These are phyloP conservation scores for Stentor coeruleus DNA, from an alignment of 73 alveolate genomes.

Conservation along the genomic window DNA sequence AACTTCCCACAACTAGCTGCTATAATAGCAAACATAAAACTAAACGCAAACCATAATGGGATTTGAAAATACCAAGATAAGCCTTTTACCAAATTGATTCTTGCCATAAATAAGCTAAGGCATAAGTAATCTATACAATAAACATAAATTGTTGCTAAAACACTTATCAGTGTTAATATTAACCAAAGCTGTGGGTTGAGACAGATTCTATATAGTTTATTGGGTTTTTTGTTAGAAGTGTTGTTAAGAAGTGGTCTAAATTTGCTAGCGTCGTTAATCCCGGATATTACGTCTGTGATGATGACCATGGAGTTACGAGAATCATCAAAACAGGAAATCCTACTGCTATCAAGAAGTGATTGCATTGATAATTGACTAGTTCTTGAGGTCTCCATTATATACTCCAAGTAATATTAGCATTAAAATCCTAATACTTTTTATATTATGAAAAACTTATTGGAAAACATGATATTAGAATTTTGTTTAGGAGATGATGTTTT, in stretches of 20 bases:
- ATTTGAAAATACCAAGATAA: background rate
- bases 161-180: background rate
- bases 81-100: background rate
- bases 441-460: too few species aligned
- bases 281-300: background rate
- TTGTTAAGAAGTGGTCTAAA: background rate
- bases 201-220: background rate
- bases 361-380: background rate
- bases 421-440: too few species aligned
- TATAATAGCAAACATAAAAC: conserved; percentile 49
- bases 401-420: too few species aligned
- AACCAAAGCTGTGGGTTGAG: background rate
- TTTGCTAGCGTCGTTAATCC: background rate
- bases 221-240: background rate
- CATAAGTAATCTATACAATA: background rate
- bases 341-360: background rate
- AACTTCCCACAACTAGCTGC: conserved; percentile 76
- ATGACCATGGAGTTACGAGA: background rate
- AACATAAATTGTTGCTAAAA: background rate
- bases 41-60: conserved; percentile 54
- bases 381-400: too few species aligned
- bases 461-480: too few species aligned
- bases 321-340: background rate
- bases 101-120: background rate
- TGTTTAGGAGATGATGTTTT: too few species aligned